Base-by-base conservation (phyloP, 345 rosid genomes). In the Syzygium grande region DNA sequence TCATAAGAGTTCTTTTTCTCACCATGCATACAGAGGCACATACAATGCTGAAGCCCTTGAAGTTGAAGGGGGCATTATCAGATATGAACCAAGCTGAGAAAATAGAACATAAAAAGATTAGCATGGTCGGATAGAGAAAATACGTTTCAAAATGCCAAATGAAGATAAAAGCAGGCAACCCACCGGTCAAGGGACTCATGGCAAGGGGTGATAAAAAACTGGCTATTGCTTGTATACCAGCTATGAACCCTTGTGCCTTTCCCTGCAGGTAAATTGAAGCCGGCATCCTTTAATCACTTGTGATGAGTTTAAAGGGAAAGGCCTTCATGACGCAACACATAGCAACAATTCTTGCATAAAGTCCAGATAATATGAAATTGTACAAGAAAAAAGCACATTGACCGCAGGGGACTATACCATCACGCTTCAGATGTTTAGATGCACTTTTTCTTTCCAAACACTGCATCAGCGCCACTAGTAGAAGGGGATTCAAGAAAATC, bases 101-200 rank as follows among this genome's bases (percentile, higher is more conserved):
- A 53, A 53, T 54, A 53, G 38, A 54, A n/a, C 54, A 30, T 68
- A 86, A n/a, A 55, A 22, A 61, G 15, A 61, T n/a, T n/a, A 61
- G 73, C 38, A n/a, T 15, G n/a, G 38, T 16, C 56, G 78, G 80
- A 15, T 56, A 86, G 46, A 58, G 55, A 46, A 23, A 30, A 19
- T 54, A 38, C n/a, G 51, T 52, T 34, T 84, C 38, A 19, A 52
- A 16, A 22, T 54, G 52, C 52, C 85, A 53, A 29, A 83, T 21
- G 38, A 13, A 10, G 63, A 58, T 13, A 15, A 52, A 16, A 38
- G n/a, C 19, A 79, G 7, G 19, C 17, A 85, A 87, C 92, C 89
- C 85, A 93, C 94, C 56, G 27, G 95, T 92, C 89, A 93, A 87
- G 86, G 95, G 95, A 89, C 92, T 93, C 91, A 92, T 92, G 77